phyloP scores from a whole-genome alignment of 1,139 yeast species.

The Blastobotrys petasosporus region DNA sequence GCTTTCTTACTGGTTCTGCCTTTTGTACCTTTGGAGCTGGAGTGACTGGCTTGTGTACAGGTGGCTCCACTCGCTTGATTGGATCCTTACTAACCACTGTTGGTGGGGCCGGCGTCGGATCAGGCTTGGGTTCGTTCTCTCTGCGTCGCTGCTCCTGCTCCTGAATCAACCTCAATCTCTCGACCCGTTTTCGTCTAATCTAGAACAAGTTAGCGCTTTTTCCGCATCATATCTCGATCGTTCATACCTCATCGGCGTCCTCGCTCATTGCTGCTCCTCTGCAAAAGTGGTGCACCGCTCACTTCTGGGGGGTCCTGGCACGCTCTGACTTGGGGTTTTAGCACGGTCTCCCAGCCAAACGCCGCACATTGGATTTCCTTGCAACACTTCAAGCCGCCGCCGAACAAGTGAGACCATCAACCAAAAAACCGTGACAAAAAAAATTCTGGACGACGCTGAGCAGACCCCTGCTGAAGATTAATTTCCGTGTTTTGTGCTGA shows the following conservation, averaged over 20 bases:
- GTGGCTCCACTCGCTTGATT: background rate
- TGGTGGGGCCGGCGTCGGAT: background rate
- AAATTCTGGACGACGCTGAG: no score
- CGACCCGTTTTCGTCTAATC: constrained; percentile 30
- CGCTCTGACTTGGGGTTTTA: no score
- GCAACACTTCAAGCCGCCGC: no score
- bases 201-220: constrained; percentile 14
- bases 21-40: background rate
- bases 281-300: no score
- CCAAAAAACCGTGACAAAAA: background rate
- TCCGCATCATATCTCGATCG: background rate
- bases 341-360: no score
- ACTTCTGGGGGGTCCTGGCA: no score
- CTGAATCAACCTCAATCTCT: constrained; percentile 19
- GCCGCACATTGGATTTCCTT: no score
- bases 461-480: no score
- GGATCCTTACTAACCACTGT: constrained; percentile 1
- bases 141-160: constrained; percentile 3
- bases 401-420: background rate
- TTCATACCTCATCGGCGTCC: constrained; percentile 22
- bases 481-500: no score
- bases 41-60: background rate
- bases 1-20: background rate
- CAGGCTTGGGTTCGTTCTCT: background rate
- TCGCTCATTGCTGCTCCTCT: constrained; percentile 12